These are phyloP conservation scores for Agrocybe praecox DNA, from an alignment of 768 basidiomycete genomes.

Conservation along the genomic window DNA sequence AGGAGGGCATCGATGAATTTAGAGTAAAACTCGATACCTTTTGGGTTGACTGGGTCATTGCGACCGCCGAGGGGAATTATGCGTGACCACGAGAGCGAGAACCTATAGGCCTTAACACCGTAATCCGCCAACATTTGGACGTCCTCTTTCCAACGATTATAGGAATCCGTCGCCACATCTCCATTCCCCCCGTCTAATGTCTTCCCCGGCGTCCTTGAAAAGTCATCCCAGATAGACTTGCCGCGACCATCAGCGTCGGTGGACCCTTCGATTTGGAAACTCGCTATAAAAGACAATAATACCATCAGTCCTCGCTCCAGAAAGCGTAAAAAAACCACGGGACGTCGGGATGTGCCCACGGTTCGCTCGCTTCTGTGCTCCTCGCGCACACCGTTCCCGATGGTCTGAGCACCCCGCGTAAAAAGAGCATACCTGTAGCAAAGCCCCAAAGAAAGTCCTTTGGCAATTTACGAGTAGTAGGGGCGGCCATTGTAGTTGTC, in stretches of 20 bases:
- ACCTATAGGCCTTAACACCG: conserved; percentile 74
- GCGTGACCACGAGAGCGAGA: conserved; percentile 77
- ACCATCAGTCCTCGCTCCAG: conserved; percentile 7
- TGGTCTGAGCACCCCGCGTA: background rate
- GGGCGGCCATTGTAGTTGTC: conserved; percentile 30
- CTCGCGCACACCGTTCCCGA: no score
- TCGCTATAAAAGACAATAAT: conserved; percentile 37
- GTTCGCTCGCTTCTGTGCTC: no score
- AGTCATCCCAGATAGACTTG: conserved; percentile 77
- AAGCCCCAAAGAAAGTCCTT: conserved; percentile 72
- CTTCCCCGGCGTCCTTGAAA: conserved; percentile 65
- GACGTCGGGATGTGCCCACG: background rate
- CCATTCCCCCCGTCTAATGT: conserved; percentile 69
- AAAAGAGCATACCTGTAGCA: conserved; percentile 53
- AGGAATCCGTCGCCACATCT: conserved; percentile 73
- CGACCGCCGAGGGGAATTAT: conserved; percentile 76
- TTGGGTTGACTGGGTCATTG: conserved; percentile 70
- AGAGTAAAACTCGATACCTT: conserved; percentile 72
- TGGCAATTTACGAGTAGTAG: conserved; percentile 44
- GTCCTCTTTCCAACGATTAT: conserved; percentile 70
- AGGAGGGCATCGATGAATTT: conserved; percentile 70
- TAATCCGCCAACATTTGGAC: conserved; percentile 61
- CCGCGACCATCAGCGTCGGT: conserved; percentile 60
- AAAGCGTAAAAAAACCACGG: background rate
- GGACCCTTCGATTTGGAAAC: conserved; percentile 79